Base-by-base conservation (phyloP, 2,329 filamentous ascomycete genomes). In the Sclerotinia subarctica region DNA sequence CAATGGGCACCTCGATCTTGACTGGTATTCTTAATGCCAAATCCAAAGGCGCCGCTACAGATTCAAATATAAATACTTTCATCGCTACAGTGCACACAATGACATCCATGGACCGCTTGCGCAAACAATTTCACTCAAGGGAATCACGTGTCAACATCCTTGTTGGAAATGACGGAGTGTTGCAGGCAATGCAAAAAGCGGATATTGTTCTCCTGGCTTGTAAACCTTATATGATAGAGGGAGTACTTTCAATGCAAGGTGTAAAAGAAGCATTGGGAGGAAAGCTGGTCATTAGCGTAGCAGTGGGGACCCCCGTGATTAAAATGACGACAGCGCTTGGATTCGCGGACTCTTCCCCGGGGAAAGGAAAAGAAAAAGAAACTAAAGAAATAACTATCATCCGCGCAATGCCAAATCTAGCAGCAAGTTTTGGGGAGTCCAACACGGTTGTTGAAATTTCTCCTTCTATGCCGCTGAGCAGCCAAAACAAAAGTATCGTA, bases 391-490 rank as follows among this genome's bases (percentile, higher is more conserved):
- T 86, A 78, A 83, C 86, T 52, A 84, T 96, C 64, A 88, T 95
- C 19, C 85, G 92, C 49, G 92, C 90, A 66, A 93, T 96, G 86
- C 91, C 92, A 73, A 96, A 96, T 81, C 93, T 91, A 0, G 92
- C 92, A 13, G 89, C 89, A 29, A 84, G 92, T 63, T 89, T 95
- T 68, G 82, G 92, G 51, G 88, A 96, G 78, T 89, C 87, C 72
- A 95, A 95, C 90, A 94, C 90, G 0, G 87, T 95, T 64, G 89
- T 96, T 72, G 74, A 77, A 49, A 70, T 69, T 19, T 32, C 26
- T 51, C 38, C 38, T 5, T 26, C 24, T 4, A 38, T 26, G 64
- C 29, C 42, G 11, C 54, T 59, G 24, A 26, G n/a, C 24, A 5
- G 7, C 17, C 38, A 24, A 24, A 58, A 66, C 58, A 66, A 66